Conservation (phyloP, 2,329 filamentous ascomycete species). For the Mariannaea elegans region DNA sequence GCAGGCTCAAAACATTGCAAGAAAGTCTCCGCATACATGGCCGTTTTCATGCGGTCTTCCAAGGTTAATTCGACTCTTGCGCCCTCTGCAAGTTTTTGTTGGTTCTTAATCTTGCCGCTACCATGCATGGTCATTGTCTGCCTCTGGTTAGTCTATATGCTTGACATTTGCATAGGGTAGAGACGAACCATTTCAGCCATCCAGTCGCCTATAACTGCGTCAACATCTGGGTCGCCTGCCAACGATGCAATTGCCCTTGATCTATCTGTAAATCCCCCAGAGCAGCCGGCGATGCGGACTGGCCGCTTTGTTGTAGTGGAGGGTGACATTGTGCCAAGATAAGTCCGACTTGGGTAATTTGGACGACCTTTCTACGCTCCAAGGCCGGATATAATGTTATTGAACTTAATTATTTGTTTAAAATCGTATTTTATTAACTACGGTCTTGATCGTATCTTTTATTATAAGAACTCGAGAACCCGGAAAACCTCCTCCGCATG, state of each 20-base stretch:
- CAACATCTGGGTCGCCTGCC: not conserved
- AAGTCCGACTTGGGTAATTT: no score
- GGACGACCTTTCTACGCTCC: no score
- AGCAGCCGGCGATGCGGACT: not conserved
- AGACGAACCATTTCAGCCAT: not conserved
- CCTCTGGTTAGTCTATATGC: not conserved
- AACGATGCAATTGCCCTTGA: not conserved
- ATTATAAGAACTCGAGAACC: not conserved
- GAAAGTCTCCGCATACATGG: not conserved
- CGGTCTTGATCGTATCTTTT: not conserved
- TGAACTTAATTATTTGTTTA: no score
- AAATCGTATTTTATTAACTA: no score
- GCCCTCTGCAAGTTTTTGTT: not conserved
- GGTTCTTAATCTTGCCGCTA: not conserved
- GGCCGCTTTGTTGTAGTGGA: not conserved
- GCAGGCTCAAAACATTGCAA: not conserved
- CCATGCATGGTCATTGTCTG: slow-evolving; percentile 2
- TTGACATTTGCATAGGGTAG: not conserved
- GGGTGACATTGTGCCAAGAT: not conserved
- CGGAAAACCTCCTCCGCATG: slow-evolving; percentile 1
- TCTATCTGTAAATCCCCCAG: not conserved
- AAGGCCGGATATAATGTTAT: no score
- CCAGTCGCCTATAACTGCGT: not conserved
- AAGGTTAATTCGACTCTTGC: not conserved
- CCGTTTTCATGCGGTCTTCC: slow-evolving; percentile 2